These are phyloP conservation scores for Diplodia intermedia DNA, from an alignment of 2,329 filamentous ascomycete genomes.

Conservation along the genomic window DNA sequence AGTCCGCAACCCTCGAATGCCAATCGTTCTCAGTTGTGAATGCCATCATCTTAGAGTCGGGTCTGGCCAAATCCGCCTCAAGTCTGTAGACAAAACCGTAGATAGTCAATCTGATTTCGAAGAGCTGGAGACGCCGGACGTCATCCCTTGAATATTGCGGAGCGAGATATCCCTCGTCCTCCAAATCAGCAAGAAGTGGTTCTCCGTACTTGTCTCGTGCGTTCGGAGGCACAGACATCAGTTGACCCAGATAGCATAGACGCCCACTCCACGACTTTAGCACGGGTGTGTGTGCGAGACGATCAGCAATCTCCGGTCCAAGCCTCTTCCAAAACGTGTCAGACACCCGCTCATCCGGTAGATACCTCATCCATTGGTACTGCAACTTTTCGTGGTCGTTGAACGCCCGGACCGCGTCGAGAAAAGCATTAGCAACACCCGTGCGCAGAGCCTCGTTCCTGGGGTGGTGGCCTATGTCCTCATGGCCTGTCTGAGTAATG, in stretches of 20 bases:
- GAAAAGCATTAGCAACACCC: slow-evolving; percentile 6
- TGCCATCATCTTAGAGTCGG: background rate
- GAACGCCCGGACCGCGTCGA: background rate
- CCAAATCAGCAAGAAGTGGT: background rate
- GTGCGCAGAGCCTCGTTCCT: background rate
- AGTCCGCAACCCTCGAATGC: background rate
- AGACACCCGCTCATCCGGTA: background rate
- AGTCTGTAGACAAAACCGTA: background rate
- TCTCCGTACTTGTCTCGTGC: background rate
- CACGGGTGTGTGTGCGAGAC: background rate
- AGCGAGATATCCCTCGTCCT: background rate
- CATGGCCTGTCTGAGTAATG: background rate
- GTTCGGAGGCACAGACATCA: background rate
- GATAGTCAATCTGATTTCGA: background rate
- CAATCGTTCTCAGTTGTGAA: background rate
- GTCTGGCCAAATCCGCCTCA: background rate
- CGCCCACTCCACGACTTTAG: background rate
- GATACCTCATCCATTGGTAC: slow-evolving; percentile 17
- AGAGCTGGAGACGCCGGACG: background rate
- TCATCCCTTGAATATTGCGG: too few species aligned
- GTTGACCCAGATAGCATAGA: background rate
- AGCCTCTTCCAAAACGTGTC: background rate
- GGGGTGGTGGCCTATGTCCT: background rate
- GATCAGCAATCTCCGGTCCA: background rate
- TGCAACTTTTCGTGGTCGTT: background rate